phyloP scores from a whole-genome alignment of 2,329 filamentous ascomycete species.

The Colletotrichum orchidophilum region DNA sequence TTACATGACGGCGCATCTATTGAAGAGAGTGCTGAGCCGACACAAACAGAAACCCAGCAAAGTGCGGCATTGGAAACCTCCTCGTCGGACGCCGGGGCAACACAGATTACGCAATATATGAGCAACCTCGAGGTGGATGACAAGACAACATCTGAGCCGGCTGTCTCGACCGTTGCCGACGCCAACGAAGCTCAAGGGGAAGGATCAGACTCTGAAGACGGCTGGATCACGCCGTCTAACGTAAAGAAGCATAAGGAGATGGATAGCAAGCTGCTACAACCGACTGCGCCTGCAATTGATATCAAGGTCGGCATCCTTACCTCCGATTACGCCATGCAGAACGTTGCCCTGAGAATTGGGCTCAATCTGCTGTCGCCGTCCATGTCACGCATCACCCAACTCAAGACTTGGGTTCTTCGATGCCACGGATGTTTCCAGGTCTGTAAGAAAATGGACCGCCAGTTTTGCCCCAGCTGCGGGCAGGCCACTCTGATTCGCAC shows the following conservation, averaged over 20 bases:
- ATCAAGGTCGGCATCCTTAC: conserved; percentile 93
- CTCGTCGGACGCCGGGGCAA: conserved; percentile 14
- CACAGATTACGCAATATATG: conserved; percentile 16
- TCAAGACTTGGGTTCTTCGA: conserved; percentile 89
- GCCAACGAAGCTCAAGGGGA: conserved; percentile 47
- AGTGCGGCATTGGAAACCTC: conserved; percentile 6
- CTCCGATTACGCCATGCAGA: conserved; percentile 97
- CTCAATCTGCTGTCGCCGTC: conserved; percentile 85
- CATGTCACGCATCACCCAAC: conserved; percentile 81
- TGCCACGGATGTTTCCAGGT: conserved; percentile 94
- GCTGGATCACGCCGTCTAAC: conserved; percentile 96
- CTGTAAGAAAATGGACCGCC: conserved; percentile 83
- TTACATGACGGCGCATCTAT: background rate
- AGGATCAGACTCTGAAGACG: conserved; percentile 67
- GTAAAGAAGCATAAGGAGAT: conserved; percentile 83
- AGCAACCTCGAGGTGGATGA: conserved; percentile 32
- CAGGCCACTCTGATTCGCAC: conserved; percentile 87
- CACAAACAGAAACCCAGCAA: conserved; percentile 13
- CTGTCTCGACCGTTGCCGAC: conserved; percentile 36
- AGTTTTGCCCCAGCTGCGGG: conserved; percentile 93
- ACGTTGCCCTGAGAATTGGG: conserved; percentile 94
- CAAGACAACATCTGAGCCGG: conserved; percentile 24
- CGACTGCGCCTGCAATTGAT: conserved; percentile 58
- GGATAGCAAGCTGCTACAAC: conserved; percentile 59
- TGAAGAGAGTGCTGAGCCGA: conserved; percentile 10